These are phyloP conservation scores for Sarcomyxa edulis DNA, from an alignment of 768 basidiomycete species.

Conservation along the genomic window DNA sequence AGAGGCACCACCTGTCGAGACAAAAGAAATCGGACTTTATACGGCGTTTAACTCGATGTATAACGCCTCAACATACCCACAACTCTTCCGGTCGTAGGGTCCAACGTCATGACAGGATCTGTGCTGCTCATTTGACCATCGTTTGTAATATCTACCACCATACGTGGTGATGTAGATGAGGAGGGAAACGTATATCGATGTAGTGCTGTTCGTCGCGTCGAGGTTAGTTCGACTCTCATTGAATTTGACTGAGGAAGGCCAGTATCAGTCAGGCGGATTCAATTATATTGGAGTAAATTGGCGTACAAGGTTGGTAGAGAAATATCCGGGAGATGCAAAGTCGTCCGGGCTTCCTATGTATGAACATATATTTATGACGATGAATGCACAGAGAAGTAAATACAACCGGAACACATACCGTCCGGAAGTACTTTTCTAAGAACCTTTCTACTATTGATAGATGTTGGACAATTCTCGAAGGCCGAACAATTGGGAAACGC, in stretches of 20 bases:
- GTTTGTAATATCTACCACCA: slow-evolving; percentile 57
- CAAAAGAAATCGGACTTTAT: not conserved
- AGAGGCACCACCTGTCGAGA: slow-evolving; percentile 18
- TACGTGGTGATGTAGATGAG: slow-evolving; percentile 40
- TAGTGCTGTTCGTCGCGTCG: slow-evolving; percentile 53
- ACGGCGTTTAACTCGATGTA: not conserved
- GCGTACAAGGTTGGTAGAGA: slow-evolving; percentile 52
- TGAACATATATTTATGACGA: not conserved
- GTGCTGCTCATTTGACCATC: slow-evolving; percentile 53
- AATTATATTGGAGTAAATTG: not conserved
- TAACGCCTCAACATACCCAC: slow-evolving; percentile 28
- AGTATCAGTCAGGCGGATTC: not conserved
- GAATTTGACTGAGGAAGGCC: slow-evolving; percentile 36
- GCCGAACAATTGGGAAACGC: slow-evolving; percentile 44
- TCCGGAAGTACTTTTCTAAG: slow-evolving; percentile 41
- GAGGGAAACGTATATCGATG: slow-evolving; percentile 56
- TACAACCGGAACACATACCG: slow-evolving; percentile 27
- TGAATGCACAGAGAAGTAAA: not conserved
- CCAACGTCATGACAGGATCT: slow-evolving; percentile 40
- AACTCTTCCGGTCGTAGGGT: slow-evolving; percentile 45
- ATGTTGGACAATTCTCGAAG: slow-evolving; percentile 49
- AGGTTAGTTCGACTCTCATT: slow-evolving; percentile 54
- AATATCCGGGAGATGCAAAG: slow-evolving; percentile 61
- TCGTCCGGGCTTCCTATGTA: slow-evolving; percentile 52
- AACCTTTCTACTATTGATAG: slow-evolving; percentile 38